Evolutionary conservation across 2,329 filamentous ascomycete genomes (phyloP).

Genomic region (Sordariomycetes sp.): DNA sequence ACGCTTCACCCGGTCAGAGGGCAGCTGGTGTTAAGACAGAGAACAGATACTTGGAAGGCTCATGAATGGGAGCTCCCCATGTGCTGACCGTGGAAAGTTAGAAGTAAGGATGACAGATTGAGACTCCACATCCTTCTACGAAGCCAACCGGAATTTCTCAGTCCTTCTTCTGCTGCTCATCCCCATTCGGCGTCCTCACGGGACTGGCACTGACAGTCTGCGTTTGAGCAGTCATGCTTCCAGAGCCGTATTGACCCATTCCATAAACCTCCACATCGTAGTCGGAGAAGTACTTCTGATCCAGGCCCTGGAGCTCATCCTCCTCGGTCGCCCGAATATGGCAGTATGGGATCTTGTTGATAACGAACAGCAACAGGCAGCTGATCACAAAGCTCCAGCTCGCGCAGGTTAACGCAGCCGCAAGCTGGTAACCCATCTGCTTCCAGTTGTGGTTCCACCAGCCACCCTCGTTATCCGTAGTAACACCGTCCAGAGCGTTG

Average conservation of each 20-base stretch:
- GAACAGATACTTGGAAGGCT: too few relatives aligned
- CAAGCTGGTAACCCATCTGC: constrained; percentile 46
- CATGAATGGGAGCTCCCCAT: too few relatives aligned
- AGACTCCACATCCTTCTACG: too few relatives aligned
- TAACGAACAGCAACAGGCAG: constrained; percentile 38
- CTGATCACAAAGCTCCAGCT: constrained; percentile 42
- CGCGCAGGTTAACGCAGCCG: constrained; percentile 41
- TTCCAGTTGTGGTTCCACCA: constrained; percentile 39
- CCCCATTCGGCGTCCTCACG: too few relatives aligned
- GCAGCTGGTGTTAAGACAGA: too few relatives aligned
- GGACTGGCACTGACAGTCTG: too few relatives aligned
- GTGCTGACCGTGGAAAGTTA: too few relatives aligned
- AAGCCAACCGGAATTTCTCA: too few relatives aligned
- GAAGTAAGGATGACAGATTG: too few relatives aligned
- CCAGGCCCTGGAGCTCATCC: constrained; percentile 40
- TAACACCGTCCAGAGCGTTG: constrained; percentile 40
- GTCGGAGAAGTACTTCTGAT: constrained; percentile 18
- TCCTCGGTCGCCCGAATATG: constrained; percentile 43
- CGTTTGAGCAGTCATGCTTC: too few relatives aligned
- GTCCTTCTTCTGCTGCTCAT: too few relatives aligned
- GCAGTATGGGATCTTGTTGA: constrained; percentile 45
- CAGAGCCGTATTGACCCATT: constrained; percentile 7
- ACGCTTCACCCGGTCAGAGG: too few relatives aligned
- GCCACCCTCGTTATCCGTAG: constrained; percentile 31
- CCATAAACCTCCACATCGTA: constrained; percentile 5